Conservation (phyloP, 306 rosid species). For the Inga leiocalycina region DNA sequence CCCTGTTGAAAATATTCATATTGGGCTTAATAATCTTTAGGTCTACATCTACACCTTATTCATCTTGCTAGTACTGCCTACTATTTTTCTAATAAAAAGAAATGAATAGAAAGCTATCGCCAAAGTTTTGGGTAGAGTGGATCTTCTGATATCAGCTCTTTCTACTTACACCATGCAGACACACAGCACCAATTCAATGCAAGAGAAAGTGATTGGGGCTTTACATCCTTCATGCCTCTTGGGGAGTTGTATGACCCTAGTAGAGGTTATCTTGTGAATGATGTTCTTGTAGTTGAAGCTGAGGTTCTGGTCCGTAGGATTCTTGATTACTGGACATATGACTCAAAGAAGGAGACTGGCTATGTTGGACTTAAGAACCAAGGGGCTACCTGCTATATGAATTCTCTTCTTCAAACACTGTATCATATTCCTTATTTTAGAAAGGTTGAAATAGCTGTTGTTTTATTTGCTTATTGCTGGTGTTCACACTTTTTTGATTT, state of each 20-base stretch:
- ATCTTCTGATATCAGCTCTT: constrained; percentile 20
- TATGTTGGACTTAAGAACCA: constrained; percentile 87
- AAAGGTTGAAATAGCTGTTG: constrained; percentile 52
- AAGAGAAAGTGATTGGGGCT: constrained; percentile 92
- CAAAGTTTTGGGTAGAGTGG: not conserved
- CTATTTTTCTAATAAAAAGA: not conserved
- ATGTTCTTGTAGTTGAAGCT: constrained; percentile 69
- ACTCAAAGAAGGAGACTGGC: constrained; percentile 86
- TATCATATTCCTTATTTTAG: constrained; percentile 85
- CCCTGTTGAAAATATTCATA: not conserved
- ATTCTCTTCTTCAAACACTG: constrained; percentile 77
- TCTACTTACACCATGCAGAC: constrained; percentile 51
- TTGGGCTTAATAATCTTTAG: not conserved
- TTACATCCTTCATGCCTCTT: constrained; percentile 84
- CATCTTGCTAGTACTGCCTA: not conserved
- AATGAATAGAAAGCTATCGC: not conserved
- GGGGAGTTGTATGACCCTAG: constrained; percentile 75
- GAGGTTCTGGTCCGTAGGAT: constrained; percentile 80
- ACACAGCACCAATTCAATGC: constrained; percentile 85
- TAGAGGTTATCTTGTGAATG: constrained; percentile 77
- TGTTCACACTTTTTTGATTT: constrained; percentile 19
- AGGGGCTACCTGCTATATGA: constrained; percentile 91
- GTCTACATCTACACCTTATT: not conserved
- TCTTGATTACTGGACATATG: constrained; percentile 80
- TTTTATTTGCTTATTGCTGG: constrained; percentile 24